phyloP scores from a whole-genome alignment of 345 rosid genomes.

The Aethionema arabicum region DNA sequence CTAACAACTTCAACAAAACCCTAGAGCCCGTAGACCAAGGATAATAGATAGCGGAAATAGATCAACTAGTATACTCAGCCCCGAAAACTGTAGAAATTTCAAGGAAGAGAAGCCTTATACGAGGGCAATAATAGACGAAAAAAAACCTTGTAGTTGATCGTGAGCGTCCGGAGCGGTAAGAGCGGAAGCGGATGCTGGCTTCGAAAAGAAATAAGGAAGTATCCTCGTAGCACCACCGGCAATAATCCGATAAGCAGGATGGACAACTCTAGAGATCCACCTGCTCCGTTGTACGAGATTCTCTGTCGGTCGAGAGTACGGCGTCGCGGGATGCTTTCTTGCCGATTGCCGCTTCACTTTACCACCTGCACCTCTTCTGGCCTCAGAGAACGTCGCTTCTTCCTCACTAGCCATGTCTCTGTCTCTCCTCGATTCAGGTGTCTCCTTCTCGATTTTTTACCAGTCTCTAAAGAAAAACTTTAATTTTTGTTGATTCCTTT shows the following conservation, averaged over 20 bases:
- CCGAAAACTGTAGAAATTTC: slow-evolving; percentile 1
- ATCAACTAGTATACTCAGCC: neutral
- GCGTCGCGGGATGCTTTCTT: slow-evolving; percentile 47
- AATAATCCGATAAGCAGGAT: slow-evolving; percentile 76
- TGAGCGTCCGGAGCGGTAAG: slow-evolving; percentile 38
- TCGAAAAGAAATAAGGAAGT: slow-evolving; percentile 65
- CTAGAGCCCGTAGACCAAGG: slow-evolving; percentile 22
- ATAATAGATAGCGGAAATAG: neutral
- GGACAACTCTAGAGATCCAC: slow-evolving; percentile 75
- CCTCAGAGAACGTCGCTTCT: slow-evolving; percentile 41
- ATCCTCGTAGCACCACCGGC: slow-evolving; percentile 63
- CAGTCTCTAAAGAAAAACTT: neutral
- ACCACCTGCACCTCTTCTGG: slow-evolving; percentile 61
- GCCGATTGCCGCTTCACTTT: slow-evolving; percentile 50
- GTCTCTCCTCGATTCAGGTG: slow-evolving; percentile 19
- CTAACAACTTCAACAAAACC: slow-evolving; percentile 23
- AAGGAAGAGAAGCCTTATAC: slow-evolving; percentile 11
- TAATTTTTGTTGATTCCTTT: too few species aligned
- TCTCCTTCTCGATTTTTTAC: neutral
- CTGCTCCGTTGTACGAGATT: slow-evolving; percentile 45
- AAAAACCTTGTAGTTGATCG: slow-evolving; percentile 45
- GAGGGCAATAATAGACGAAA: slow-evolving; percentile 5
- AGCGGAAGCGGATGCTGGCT: slow-evolving; percentile 35
- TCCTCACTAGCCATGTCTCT: slow-evolving; percentile 33
- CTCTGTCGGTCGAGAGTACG: slow-evolving; percentile 61